Conservation (phyloP, 768 basidiomycete species). For the Pleurotus djamor region DNA sequence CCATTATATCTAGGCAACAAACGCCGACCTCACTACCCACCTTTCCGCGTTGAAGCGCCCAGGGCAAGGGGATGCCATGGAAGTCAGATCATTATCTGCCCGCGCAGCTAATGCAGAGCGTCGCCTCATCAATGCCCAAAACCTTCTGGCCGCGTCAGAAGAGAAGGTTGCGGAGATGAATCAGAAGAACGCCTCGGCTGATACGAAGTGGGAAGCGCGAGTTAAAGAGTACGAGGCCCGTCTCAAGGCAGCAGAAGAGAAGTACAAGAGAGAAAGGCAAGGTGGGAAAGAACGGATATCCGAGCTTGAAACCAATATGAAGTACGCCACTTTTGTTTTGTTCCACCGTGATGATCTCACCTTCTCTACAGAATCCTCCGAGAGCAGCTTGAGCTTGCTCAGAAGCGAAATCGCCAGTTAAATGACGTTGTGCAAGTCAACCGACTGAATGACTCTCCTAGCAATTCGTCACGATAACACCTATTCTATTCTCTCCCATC, state of each 20-base stretch:
- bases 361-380: conserved; percentile 57
- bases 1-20: conserved; percentile 50
- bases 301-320: conserved; percentile 71
- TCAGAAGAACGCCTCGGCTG: conserved; percentile 68
- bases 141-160: conserved; percentile 81
- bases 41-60: conserved; percentile 61
- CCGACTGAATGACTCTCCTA: conserved; percentile 23
- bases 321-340: conserved; percentile 36
- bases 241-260: conserved; percentile 83
- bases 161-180: conserved; percentile 78
- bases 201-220: conserved; percentile 92
- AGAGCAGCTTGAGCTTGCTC: conserved; percentile 75
- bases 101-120: conserved; percentile 86
- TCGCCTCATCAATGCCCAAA: conserved; percentile 79
- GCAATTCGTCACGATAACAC: conserved; percentile 13
- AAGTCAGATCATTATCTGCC: conserved; percentile 66
- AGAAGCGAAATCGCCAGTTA: conserved; percentile 65
- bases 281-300: conserved; percentile 84
- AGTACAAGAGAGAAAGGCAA: conserved; percentile 89
- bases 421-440: conserved; percentile 48
- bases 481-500: not conserved
- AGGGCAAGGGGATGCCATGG: conserved; percentile 58
- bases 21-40: conserved; percentile 72
- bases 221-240: conserved; percentile 89
- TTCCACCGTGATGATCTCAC: conserved; percentile 1